Evolutionary conservation across 495 filamentous ascomycete species (phyloP), one percentile per base, ranked within the genome.

Genomic region (Neurospora sp.): DNA sequence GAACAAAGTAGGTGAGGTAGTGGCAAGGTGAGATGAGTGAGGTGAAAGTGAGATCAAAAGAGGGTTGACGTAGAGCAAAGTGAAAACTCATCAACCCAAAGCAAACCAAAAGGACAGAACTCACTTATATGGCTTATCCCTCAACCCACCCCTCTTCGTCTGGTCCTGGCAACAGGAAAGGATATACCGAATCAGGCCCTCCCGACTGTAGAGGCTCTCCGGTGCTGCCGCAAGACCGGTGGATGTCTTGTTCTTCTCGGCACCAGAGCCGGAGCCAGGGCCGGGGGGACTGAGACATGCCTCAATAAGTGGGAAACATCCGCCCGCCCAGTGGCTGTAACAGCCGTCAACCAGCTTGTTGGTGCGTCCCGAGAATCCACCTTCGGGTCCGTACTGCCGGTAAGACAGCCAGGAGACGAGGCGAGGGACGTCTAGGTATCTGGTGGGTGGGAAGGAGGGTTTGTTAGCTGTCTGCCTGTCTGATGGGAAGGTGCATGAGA

Each of bases 311-410:
- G 95, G 90, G 91, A 94, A 99, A 81, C 94, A 98, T 39, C 91
- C 92, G 7, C 96, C 96, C 11, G 97, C 92, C 96, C 96, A 99
- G 77, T 97, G 94, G 81, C 92, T 95, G 82, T 99, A 98, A 81
- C 96, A 99, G 69, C 95, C 96, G 82, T 99, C 96, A 31, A 98
- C 94, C 9, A 99, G 86, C 82, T 99, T 99, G 83, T 98, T 98
- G n/a, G 96, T 97, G 75, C 96, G 89, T 73, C 96, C 96, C 18
- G 92, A 89, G 77, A 95, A 92, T 14, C 96, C 96, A 48, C 94
- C 96, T 81, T 98, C 96, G 4, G 96, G 96, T 10, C 88, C 90
- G 83, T 95, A 92, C 79, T 99, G 96, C 72, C 94, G 90, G 42
- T 92, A 88, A 42, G 93, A 94, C 27, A 98, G 87, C 94, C 96